Base-by-base conservation (phyloP, 1,284 basidiomycete species). In the Boletus smithii region DNA sequence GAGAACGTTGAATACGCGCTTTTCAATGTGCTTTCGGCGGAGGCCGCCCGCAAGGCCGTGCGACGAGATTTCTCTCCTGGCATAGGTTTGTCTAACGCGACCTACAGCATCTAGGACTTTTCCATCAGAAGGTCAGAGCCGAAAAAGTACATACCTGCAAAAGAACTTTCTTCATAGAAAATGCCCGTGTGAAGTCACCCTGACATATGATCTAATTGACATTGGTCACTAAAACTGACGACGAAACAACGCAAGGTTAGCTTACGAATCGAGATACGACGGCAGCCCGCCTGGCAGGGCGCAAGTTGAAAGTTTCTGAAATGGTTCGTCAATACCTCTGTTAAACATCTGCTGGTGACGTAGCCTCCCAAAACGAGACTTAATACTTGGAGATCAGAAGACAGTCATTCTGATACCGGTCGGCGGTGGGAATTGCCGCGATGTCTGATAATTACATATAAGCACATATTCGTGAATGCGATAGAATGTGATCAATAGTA, bases 101-200 rank as follows among this genome's bases (percentile, higher is more conserved):
- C 24, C 24, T 44, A 44, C 43, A 35, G 13, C 31, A 38, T 34
- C 31, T 18, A 29, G 10, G 22, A 8, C 13, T 10, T n/a, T 59
- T 60, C 54, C 42, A 56, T 57, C 54, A 57, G 55, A 59, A 54
- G 31, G 17, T 16, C 16, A 17, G 17, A 29, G 29, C 44, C 42
- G 29, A 57, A 49, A 32, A 44, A 5, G 20, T 22, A 26, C 44
- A 11, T 18, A 42, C 44, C 24, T 59, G 36, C 38, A 13, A 55
- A 43, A 30, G 57, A 54, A 56, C 20, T 11, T 54, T 55, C 53
- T 38, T 7, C 29, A n/a, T 51, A 23, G 54, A 57, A 58, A 16
- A n/a, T n/a, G 36, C 8, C 18, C 36, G 55, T 57, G 53, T n/a
- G 55, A 54, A 42, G 30, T 3, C 20, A 14, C 23, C 14, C 5